Base-by-base conservation (phyloP, 78 protist species). In the Dictyostelium purpureum region DNA sequence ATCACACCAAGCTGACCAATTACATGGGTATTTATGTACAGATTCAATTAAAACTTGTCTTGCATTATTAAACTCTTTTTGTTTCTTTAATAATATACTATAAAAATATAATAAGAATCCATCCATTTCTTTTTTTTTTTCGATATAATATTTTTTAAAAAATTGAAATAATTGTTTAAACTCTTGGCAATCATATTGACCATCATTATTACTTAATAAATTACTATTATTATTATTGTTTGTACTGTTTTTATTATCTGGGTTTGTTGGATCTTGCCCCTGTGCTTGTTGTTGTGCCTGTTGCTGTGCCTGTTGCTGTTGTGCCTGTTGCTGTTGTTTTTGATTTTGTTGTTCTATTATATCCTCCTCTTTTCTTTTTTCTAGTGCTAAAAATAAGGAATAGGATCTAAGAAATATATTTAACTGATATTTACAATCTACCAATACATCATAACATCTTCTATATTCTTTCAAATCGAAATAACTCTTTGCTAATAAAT, bases 1-100 rank as follows among this genome's bases (percentile, higher is more conserved):
- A 49, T 92, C 95, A 11, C 11, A 6, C 95, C 95, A 92, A 5
- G 95, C 95, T 19, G 91, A 79, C 95, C 95, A 92, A 75, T 92
- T 92, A 47, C 83, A 81, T 18, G 95, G 95, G 42, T 90, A 90
- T 1, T n/a, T 26, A 6, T 40, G 28, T 5, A 90, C 42, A 1
- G 94, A 90, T 9, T 70, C 67, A 2, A 90, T 47, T 19, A 90
- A 67, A 35, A 79, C 56, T 24, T 47, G 31, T 47, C 51, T 54
- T 24, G 94, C 79, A 18, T 6, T 28, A 1, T 26, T 9, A 4
- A 49, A n/a, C 28, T 81, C 59, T 19, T 73, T 79, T 38, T 61
- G 78, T 26, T 37, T 52, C 42, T 69, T 79, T 26, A 90, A 26
- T 37, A 90, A 6, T 16, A 79, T 28, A 7, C 87, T 31, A 52